Base-by-base conservation (phyloP, 2,329 filamentous ascomycete genomes). In the Ophiostoma sp. region DNA sequence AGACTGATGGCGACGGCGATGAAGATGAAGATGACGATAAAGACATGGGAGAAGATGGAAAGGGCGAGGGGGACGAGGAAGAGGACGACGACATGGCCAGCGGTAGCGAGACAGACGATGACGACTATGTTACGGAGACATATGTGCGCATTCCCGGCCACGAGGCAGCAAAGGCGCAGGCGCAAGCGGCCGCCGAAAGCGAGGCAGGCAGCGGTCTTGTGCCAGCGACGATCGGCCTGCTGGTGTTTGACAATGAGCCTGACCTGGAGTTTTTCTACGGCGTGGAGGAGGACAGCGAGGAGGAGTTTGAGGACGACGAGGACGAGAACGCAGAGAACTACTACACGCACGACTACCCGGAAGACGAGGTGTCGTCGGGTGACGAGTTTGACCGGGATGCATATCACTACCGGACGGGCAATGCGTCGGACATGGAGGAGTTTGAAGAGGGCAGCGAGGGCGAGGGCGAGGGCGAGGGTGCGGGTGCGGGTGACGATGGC, bases 281-380 rank as follows among this genome's bases (percentile, higher is more conserved):
- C 0, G 81, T 84, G 8, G 85, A 86, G 54, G 85, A 85, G n/a
- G 87, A 89, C 3, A 88, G 87, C 54, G 87, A 89, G n/a, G 82
- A 87, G 54, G 81, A 86, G 73, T 78, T 82, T 0, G 83, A 87
- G 54, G 86, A 88, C 62, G 87, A 89, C 5, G 87, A 89, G 68
- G 87, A 89, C 69, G 87, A 89, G 75, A 89, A 90, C 73, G 89
- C 91, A 48, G 91, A 94, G 77, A 90, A 92, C 75, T 89, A 92
- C 78, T 93, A 93, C 76, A 87, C 88, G 3, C 89, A 90, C 69
- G 91, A 94, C 77, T 94, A 94, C 74, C 91, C 91, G 0, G 91
- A 94, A 72, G 90, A 94, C 69, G 91, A 94, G 77, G 84, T 93
- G 17, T 89, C 87, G 64, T 89, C 87, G 20, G 90, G 93, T 74